Conservation (phyloP, 495 filamentous ascomycete species). For the Neurospora sp. region DNA sequence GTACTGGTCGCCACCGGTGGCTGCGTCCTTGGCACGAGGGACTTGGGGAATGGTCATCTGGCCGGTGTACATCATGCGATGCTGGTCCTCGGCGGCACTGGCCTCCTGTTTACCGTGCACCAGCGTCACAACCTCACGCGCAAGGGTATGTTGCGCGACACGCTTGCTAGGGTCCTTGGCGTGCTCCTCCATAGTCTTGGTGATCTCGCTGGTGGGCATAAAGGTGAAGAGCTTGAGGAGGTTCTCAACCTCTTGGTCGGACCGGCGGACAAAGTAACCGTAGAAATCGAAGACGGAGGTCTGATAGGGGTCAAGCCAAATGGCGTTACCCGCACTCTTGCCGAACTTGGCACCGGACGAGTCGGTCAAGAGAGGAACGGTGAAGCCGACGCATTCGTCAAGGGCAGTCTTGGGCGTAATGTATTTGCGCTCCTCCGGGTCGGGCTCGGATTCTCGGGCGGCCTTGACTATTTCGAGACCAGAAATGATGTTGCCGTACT, state of each 20-base stretch:
- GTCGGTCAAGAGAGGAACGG: slow-evolving; percentile 80
- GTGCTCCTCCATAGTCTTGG: slow-evolving; percentile 56
- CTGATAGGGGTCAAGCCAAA: slow-evolving; percentile 81
- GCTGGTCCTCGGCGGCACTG: slow-evolving; percentile 43
- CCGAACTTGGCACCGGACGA: slow-evolving; percentile 84
- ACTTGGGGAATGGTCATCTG: not conserved
- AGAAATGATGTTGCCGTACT: slow-evolving; percentile 91
- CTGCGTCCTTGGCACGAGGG: not conserved
- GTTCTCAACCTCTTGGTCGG: slow-evolving; percentile 67
- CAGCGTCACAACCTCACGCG: slow-evolving; percentile 67
- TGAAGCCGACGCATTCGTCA: slow-evolving; percentile 67
- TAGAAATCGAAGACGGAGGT: slow-evolving; percentile 82
- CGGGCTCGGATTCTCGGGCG: slow-evolving; percentile 46
- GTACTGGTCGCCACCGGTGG: slow-evolving; percentile 2
- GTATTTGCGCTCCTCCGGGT: slow-evolving; percentile 14
- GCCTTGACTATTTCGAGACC: slow-evolving; percentile 77
- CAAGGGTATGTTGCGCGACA: slow-evolving; percentile 70
- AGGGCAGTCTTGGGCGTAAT: slow-evolving; percentile 21
- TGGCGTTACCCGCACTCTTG: slow-evolving; percentile 87
- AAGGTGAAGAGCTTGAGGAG: slow-evolving; percentile 92
- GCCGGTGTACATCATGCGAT: slow-evolving; percentile 42
- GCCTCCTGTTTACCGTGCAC: slow-evolving; percentile 61
- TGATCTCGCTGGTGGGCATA: slow-evolving; percentile 56
- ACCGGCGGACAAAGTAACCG: slow-evolving; percentile 71
- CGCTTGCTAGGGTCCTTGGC: slow-evolving; percentile 54